Evolutionary conservation across 2,329 filamentous ascomycete species (phyloP).

Genomic region (Beauveria caledonica): DNA sequence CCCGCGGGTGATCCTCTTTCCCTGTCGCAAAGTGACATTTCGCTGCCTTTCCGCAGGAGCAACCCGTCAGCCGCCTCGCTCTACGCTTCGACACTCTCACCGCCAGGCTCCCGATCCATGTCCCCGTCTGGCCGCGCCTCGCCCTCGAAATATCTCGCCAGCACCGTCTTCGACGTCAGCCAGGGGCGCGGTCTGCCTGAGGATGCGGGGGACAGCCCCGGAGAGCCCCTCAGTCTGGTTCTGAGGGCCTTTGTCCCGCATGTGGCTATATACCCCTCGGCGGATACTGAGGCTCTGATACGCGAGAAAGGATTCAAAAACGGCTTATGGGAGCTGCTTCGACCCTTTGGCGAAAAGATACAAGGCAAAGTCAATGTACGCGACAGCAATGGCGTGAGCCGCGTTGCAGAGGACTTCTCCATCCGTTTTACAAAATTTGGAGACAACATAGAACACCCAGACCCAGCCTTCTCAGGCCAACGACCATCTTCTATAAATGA

Average conservation of each 20-base stretch:
- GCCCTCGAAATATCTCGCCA: slow-evolving; percentile 46
- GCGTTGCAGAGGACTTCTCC: slow-evolving; percentile 80
- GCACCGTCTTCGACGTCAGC: slow-evolving; percentile 48
- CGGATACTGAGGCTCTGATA: slow-evolving; percentile 74
- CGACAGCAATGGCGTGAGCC: slow-evolving; percentile 80
- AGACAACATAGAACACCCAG: slow-evolving; percentile 44
- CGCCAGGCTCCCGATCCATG: slow-evolving; percentile 57
- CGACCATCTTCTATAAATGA: slow-evolving; percentile 35
- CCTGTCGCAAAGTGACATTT: slow-evolving; percentile 44
- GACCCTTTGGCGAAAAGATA: slow-evolving; percentile 84
- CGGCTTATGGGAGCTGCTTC: slow-evolving; percentile 75
- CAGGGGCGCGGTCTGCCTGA: slow-evolving; percentile 37
- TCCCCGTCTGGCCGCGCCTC: slow-evolving; percentile 56
- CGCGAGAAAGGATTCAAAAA: slow-evolving; percentile 75
- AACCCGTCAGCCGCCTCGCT: slow-evolving; percentile 53
- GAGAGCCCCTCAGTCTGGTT: slow-evolving; percentile 58
- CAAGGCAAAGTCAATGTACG: slow-evolving; percentile 82
- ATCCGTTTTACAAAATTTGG: slow-evolving; percentile 75
- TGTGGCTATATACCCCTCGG: slow-evolving; percentile 77
- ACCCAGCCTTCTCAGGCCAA: slow-evolving; percentile 26
- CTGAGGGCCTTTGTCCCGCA: slow-evolving; percentile 83
- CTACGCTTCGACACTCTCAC: slow-evolving; percentile 59
- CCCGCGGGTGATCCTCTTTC: slow-evolving; percentile 40
- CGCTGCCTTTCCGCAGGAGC: slow-evolving; percentile 44
- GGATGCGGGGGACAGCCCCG: slow-evolving; percentile 35